Percentiles rank a stretch among this genome's conserved stretches.
Evolutionary conservation across 2,329 filamentous ascomycete species (phyloP).

Genomic region (Colletotrichum sp.): DNA sequence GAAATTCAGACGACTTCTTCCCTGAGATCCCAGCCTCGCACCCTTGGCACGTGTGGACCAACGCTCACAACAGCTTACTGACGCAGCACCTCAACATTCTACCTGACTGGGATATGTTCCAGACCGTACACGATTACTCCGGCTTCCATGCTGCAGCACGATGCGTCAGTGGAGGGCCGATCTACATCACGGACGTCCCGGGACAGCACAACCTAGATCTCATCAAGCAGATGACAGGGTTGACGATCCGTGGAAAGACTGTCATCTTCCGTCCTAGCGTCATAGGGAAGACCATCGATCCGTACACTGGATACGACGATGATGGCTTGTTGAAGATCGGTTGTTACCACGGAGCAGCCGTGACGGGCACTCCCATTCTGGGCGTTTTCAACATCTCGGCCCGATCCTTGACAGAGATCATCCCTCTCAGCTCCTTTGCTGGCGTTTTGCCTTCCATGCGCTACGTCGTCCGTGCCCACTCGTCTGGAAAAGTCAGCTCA

Average conservation of each 20-base stretch:
- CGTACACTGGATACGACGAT: constrained; percentile 79
- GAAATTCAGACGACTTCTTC: constrained; percentile 94
- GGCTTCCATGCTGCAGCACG: constrained; percentile 89
- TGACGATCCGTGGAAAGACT: constrained; percentile 72
- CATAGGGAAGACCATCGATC: constrained; percentile 72
- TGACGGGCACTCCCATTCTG: constrained; percentile 75
- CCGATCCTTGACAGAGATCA: constrained; percentile 66
- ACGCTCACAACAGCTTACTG: constrained; percentile 86
- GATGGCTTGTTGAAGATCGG: constrained; percentile 76
- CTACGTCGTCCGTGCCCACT: constrained; percentile 79
- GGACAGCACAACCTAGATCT: constrained; percentile 78
- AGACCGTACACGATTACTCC: constrained; percentile 69
- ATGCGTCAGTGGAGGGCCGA: constrained; percentile 87
- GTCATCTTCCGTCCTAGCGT: constrained; percentile 81
- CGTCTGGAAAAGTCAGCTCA: constrained; percentile 63
- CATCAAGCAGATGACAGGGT: constrained; percentile 81
- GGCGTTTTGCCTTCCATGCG: constrained; percentile 62
- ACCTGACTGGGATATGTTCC: constrained; percentile 81
- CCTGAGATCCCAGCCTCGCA: constrained; percentile 81
- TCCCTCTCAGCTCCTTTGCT: constrained; percentile 74
- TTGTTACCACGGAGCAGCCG: constrained; percentile 71
- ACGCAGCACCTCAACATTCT: constrained; percentile 85
- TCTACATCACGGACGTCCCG: constrained; percentile 92
- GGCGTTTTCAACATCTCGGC: constrained; percentile 83
- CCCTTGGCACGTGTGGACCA: constrained; percentile 94